phyloP scores from a whole-genome alignment of 345 rosid genomes.

The Tarenaya hassleriana region DNA sequence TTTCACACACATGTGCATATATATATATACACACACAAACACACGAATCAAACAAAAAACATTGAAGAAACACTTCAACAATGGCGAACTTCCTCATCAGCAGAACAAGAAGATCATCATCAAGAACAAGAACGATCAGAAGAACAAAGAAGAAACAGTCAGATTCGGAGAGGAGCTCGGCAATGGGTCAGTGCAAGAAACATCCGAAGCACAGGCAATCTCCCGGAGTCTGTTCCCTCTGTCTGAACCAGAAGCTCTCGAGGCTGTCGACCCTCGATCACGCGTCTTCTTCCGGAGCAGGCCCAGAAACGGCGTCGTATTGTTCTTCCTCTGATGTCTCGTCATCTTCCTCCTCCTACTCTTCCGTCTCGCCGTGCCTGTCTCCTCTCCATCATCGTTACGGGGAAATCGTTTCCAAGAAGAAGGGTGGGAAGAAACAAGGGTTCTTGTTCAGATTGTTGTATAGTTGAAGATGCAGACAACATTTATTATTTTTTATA shows the following conservation, averaged over 20 bases:
- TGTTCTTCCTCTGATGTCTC: slow-evolving; percentile 18
- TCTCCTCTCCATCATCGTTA: slow-evolving; percentile 27
- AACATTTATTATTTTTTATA: too few relatives aligned
- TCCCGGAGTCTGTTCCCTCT: slow-evolving; percentile 30
- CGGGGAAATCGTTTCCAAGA: slow-evolving; percentile 25
- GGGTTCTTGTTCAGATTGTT: slow-evolving; percentile 25
- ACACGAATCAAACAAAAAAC: not conserved
- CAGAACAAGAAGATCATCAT: slow-evolving; percentile 9
- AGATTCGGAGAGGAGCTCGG: slow-evolving; percentile 21
- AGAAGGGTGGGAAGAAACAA: slow-evolving; percentile 22
- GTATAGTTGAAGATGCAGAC: too few relatives aligned
- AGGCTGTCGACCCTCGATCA: slow-evolving; percentile 23
- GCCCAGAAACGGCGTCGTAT: slow-evolving; percentile 18
- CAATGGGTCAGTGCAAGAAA: slow-evolving; percentile 37
- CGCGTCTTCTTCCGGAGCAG: slow-evolving; percentile 1
- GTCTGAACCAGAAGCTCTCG: slow-evolving; percentile 26
- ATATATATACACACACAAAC: slow-evolving; percentile 19
- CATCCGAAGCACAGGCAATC: slow-evolving; percentile 29
- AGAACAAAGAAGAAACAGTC: slow-evolving; percentile 17
- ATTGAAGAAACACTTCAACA: slow-evolving; percentile 17
- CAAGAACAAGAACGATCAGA: slow-evolving; percentile 17
- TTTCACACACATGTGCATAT: too few relatives aligned
- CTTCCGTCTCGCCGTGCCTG: slow-evolving; percentile 28
- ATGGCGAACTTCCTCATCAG: slow-evolving; percentile 28
- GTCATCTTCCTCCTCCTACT: slow-evolving; percentile 25